Evolutionary conservation across 2,329 filamentous ascomycete species (phyloP), one percentile per base, ranked within the genome.

Genomic region (Dactylellina leptospora): DNA sequence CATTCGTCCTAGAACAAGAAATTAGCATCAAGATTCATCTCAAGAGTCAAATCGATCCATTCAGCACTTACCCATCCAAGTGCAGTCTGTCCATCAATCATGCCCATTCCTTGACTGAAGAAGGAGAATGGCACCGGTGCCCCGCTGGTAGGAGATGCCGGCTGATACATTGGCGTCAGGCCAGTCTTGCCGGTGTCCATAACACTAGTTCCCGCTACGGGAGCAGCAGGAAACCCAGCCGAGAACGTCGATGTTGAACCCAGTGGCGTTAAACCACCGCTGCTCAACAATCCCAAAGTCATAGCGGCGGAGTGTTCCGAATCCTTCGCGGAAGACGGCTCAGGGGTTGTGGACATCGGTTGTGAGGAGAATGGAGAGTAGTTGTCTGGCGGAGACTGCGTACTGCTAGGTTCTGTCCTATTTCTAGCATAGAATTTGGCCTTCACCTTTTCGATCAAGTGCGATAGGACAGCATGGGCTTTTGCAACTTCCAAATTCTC

Each of bases 401-500:
- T 68, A 30, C 22, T 42, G 20, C 25, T 66, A 40, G 33, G 45
- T 16, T 68, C 60, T 27, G 47, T 38, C 16, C 36, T 40, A 4
- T 60, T 72, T 28, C 51, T 54, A 9, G 61, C 58, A 22, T 70
- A 54, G 28, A 74, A 68, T 23, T 74, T 74, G 54, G 56, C 63
- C 42, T 62, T 88, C 59, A 97, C 84, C 79, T 95, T 95, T 28
- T 87, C 84, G 45, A 97, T 81, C 86, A 97, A 92, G 55, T 97
- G 87, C 20, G 87, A 88, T n/a, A 97, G 82, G 22, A 93, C 85
- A 42, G 87, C 87, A 40, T 87, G 87, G 0, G 92, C 93, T 81
- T 97, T 97, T 81, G 88, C 93, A 0, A 93, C 92, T 75, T 97
- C 93, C 81, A 97, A 89, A 0, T 90, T 95, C 22, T 87, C 51